Percentiles rank a stretch among this genome's conserved stretches.
These are phyloP conservation scores for Pyrus hybrid DNA, from an alignment of 331 rosid species.

Conservation along the genomic window DNA sequence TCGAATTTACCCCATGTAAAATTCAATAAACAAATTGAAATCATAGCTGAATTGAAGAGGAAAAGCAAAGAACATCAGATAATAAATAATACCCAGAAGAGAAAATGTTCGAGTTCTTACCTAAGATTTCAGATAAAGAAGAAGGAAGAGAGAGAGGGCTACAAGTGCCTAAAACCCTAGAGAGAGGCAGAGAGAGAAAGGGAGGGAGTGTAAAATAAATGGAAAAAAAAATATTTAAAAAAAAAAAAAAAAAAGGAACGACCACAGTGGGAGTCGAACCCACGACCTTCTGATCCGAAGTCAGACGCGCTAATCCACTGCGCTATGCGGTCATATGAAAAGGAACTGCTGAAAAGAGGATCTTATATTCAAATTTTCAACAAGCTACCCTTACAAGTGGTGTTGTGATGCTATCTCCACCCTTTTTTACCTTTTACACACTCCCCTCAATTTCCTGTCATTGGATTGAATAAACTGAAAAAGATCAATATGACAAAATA, in stretches of 20 bases:
- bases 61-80: background rate
- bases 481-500: no score
- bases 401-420: no score
- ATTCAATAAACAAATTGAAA: background rate
- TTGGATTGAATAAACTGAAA: no score
- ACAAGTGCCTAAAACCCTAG: no score
- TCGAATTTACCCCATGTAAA: background rate
- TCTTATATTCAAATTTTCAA: fast-evolving
- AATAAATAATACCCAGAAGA: background rate
- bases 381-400: no score
- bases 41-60: background rate
- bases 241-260: conserved; percentile 23
- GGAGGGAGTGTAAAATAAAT: no score
- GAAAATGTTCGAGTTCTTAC: no score
- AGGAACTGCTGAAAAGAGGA: fast-evolving
- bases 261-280: conserved; percentile 98
- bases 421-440: no score
- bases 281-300: conserved; percentile 99
- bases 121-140: background rate
- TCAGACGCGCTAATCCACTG: conserved; percentile 99
- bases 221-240: no score
- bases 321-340: conserved; percentile 67
- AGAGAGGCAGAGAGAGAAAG: no score
- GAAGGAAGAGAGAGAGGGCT: background rate
- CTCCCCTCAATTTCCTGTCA: fast-evolving